Conservation (phyloP, 768 basidiomycete species). For the Suillus decipiens region DNA sequence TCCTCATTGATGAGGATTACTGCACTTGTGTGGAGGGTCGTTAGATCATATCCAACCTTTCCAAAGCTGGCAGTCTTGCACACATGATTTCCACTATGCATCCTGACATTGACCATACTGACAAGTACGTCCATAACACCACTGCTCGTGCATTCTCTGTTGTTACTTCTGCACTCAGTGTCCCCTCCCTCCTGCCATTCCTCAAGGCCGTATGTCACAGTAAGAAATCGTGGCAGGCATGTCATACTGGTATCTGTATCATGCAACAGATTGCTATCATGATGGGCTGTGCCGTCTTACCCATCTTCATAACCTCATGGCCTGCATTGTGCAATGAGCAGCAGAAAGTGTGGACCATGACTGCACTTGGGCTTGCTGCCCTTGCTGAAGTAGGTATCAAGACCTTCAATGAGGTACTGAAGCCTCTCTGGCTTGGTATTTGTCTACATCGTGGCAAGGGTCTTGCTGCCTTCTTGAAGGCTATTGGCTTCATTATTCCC, state of each 20-base stretch:
- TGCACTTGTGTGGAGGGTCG: slow-evolving; percentile 97
- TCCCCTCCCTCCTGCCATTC: slow-evolving; percentile 96
- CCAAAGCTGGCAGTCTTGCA: slow-evolving; percentile 97
- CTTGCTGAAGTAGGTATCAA: slow-evolving; percentile 98
- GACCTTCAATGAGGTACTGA: slow-evolving; percentile 94
- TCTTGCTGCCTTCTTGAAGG: slow-evolving; percentile 79
- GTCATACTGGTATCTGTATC: slow-evolving; percentile 98
- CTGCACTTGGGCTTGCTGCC: no score
- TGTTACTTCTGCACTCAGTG: slow-evolving; percentile 97
- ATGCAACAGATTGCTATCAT: slow-evolving; percentile 99
- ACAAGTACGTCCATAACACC: slow-evolving; percentile 98
- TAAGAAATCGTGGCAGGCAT: slow-evolving; percentile 99
- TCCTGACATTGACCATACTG: slow-evolving; percentile 98
- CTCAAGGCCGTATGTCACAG: slow-evolving; percentile 97
- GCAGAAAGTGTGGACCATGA: no score
- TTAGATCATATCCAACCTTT: slow-evolving; percentile 98
- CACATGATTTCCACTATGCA: slow-evolving; percentile 99
- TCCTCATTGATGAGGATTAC: slow-evolving; percentile 98
- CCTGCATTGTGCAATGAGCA: slow-evolving; percentile 75
- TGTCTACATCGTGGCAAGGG: slow-evolving; percentile 79
- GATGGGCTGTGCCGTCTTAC: slow-evolving; percentile 99
- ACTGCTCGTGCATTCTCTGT: slow-evolving; percentile 99
- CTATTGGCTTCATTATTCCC: slow-evolving; percentile 98
- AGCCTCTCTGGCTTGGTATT: slow-evolving; percentile 79
- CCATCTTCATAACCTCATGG: slow-evolving; percentile 93